Evolutionary conservation across 2,329 filamentous ascomycete species (phyloP).

Genomic region (Aureobasidium melanogenum): DNA sequence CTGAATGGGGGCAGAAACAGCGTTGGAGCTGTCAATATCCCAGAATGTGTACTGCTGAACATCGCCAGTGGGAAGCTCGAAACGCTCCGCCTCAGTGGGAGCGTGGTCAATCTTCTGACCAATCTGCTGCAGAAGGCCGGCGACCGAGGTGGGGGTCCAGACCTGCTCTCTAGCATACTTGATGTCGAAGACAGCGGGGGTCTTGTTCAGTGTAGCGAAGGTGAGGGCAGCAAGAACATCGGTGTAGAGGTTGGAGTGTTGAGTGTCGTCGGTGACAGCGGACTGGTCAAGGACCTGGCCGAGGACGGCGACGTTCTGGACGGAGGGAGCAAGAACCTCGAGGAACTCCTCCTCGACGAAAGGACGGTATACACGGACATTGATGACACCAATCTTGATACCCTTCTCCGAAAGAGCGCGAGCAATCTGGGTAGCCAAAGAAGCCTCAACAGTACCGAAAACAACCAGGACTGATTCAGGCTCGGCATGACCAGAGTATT

Average conservation of each 20-base stretch:
- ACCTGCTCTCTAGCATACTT: constrained; percentile 75
- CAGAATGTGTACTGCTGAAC: constrained; percentile 87
- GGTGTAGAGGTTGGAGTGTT: constrained; percentile 81
- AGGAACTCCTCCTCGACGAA: constrained; percentile 95
- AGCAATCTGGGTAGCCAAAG: constrained; percentile 74
- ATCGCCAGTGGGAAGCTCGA: constrained; percentile 37
- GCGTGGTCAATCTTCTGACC: constrained; percentile 30
- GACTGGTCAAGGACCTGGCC: constrained; percentile 74
- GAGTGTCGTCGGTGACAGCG: constrained; percentile 62
- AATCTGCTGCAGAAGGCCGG: constrained; percentile 39
- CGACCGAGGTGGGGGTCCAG: constrained; percentile 51
- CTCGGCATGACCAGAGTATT: constrained; percentile 77
- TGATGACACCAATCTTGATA: constrained; percentile 75
- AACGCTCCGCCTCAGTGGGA: constrained; percentile 27
- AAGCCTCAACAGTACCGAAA: constrained; percentile 86
- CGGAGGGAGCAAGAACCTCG: constrained; percentile 64
- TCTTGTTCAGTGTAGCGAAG: constrained; percentile 60
- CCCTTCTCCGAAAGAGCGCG: constrained; percentile 62
- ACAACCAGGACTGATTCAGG: constrained; percentile 80
- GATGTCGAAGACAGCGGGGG: constrained; percentile 65
- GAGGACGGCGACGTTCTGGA: constrained; percentile 70
- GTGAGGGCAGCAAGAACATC: constrained; percentile 80
- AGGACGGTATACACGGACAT: constrained; percentile 86
- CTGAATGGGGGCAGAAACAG: constrained; percentile 54
- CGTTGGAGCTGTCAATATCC: constrained; percentile 70